Evolutionary conservation across 139 green algal genomes (phyloP), one percentile per base, ranked within the genome.

Genomic region (Ulvella scutata): DNA sequence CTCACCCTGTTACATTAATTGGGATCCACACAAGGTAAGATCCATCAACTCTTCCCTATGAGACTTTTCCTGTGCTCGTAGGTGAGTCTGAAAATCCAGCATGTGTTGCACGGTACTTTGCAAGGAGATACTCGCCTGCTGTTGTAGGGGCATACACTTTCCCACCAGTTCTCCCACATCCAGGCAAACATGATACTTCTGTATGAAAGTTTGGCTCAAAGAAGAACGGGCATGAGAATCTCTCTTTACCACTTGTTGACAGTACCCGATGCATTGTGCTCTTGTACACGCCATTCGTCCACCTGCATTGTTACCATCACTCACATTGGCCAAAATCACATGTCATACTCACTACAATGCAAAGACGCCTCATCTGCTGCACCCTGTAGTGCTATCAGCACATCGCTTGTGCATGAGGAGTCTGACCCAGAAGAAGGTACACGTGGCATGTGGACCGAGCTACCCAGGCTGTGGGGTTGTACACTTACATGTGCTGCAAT

Each of bases 251-350:
- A 0, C 43, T 75, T 3, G 61, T 81, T 74, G 83, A 93, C 43
- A 96, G 61, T 2, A 97, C 92, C 2, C 92, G 86, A 75, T 97
- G 92, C 44, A 97, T 61, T 0, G 92, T 95, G 29, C 82, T 93
- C 29, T 77, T 76, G 83, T 88, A 97, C 0, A 59, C 39, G 0
- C 88, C 88, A 76, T 92, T 93, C 10, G 84, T 95, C 87, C 86
- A 93, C 29, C 82, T 88, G 75, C 40, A 75, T 3, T 2, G 17
- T 37, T 21, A 76, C 10, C 26, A 21, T 35, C 26, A n/a, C n/a
- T n/a, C 20, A 67, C 0, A 67, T 59, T 59, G 40, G 17, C 26
- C 60, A 73, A 17, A 13, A 35, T 13, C 60, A 73, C 60, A 1
- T n/a, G 23, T n/a, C 17, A 73, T 17, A 59, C 23, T 10, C 13